These are phyloP conservation scores for Microbotryum lychnidis-dioicae DNA, from an alignment of 1,284 basidiomycete species.

Conservation along the genomic window DNA sequence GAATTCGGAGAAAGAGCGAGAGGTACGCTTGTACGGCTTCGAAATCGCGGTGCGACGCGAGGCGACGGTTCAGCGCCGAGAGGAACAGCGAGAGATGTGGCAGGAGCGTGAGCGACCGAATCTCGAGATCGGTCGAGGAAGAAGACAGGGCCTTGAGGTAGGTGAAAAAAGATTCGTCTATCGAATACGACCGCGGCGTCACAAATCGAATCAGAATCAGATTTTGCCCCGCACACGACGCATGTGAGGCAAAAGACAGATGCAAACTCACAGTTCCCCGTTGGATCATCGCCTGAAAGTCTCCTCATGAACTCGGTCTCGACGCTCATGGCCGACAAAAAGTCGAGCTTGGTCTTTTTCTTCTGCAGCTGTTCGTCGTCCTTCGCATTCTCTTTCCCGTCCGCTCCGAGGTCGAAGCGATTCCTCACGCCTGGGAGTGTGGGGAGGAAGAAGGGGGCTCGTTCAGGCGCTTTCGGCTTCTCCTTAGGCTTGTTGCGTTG, in stretches of 20 bases:
- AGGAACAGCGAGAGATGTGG: slow-evolving; percentile 63
- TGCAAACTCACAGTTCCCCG: slow-evolving; percentile 57
- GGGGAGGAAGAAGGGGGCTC: slow-evolving; percentile 95
- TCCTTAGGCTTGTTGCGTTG: slow-evolving; percentile 95
- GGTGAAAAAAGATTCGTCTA: slow-evolving; percentile 75
- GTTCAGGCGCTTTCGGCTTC: slow-evolving; percentile 84
- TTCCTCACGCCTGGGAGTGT: slow-evolving; percentile 75
- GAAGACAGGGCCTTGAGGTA: slow-evolving; percentile 82
- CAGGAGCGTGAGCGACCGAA: slow-evolving; percentile 57
- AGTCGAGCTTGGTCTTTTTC: slow-evolving; percentile 50
- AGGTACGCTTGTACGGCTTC: slow-evolving; percentile 90
- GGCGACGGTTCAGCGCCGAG: slow-evolving; percentile 60
- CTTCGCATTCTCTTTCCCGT: slow-evolving; percentile 36
- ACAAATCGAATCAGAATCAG: not conserved
- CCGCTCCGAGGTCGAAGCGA: slow-evolving; percentile 56
- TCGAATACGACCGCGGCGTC: not conserved
- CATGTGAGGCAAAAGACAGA: not conserved
- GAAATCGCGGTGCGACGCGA: slow-evolving; percentile 77
- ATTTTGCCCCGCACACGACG: not conserved
- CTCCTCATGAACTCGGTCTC: slow-evolving; percentile 69
- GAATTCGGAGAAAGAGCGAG: slow-evolving; percentile 71
- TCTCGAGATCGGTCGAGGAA: slow-evolving; percentile 80
- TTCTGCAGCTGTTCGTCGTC: slow-evolving; percentile 47
- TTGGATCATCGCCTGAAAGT: slow-evolving; percentile 51
- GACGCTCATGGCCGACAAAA: slow-evolving; percentile 47